Conservation (phyloP, 768 basidiomycete species). For the Suillus tomentosus region DNA sequence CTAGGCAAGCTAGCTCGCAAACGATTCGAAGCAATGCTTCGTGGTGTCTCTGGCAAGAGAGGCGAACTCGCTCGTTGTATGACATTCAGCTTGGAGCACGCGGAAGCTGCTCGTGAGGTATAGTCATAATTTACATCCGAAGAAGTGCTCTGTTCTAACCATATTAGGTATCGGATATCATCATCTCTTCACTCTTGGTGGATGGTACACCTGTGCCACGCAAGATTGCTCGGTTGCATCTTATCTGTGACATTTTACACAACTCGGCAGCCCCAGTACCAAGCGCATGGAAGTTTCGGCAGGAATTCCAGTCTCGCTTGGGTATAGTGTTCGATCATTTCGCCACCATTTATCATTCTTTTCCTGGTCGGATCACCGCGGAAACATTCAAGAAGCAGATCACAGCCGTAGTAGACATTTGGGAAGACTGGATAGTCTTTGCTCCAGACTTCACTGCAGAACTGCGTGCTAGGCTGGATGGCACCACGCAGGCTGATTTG, state of each 20-base stretch:
- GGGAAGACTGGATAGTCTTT: slow-evolving; percentile 99
- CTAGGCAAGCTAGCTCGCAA: slow-evolving; percentile 80
- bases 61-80: slow-evolving; percentile 94
- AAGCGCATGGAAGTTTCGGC: slow-evolving; percentile 96
- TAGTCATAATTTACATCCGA: slow-evolving; percentile 14
- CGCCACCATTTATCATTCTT: slow-evolving; percentile 91
- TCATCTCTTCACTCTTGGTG: slow-evolving; percentile 84
- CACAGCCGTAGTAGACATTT: slow-evolving; percentile 84
- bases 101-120: slow-evolving; percentile 94
- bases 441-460: slow-evolving; percentile 81
- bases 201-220: slow-evolving; percentile 96
- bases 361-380: slow-evolving; percentile 94
- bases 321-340: slow-evolving; percentile 97
- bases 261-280: slow-evolving; percentile 94
- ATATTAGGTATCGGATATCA: slow-evolving; percentile 81
- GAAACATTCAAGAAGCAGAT: slow-evolving; percentile 96
- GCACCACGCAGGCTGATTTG: slow-evolving; percentile 38
- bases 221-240: slow-evolving; percentile 91
- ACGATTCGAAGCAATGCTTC: slow-evolving; percentile 89
- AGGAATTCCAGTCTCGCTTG: slow-evolving; percentile 88
- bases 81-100: slow-evolving; percentile 96
- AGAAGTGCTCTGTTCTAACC: slow-evolving; percentile 9
- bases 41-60: slow-evolving; percentile 80
- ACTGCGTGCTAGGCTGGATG: slow-evolving; percentile 75
- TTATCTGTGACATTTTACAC: slow-evolving; percentile 97